Percentiles rank a stretch among this genome's conserved stretches.
phyloP scores from a whole-genome alignment of 2,329 filamentous ascomycete genomes.

The Trichoderma sp. region DNA sequence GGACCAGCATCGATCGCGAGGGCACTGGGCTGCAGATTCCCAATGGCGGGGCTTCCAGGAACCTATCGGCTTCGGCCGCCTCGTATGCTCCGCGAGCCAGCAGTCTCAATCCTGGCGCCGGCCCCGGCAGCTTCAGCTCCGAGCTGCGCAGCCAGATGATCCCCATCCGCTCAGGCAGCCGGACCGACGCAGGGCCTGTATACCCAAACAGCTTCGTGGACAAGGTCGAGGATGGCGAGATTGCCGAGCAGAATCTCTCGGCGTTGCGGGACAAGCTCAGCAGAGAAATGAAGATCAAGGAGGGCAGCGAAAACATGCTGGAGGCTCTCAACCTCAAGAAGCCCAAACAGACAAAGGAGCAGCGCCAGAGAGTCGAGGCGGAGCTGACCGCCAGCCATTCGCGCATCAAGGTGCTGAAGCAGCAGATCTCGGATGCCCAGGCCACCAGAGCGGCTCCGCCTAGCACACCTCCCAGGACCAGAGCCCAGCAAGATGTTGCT shows the following conservation, averaged over 20 bases:
- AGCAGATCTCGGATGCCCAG: constrained; percentile 62
- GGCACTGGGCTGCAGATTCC: constrained; percentile 51
- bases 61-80: constrained; percentile 54
- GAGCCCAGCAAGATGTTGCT: constrained; percentile 48
- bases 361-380: constrained; percentile 75
- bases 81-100: constrained; percentile 67
- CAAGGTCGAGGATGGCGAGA: constrained; percentile 65
- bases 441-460: constrained; percentile 49
- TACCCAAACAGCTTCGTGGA: constrained; percentile 49
- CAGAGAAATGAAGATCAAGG: constrained; percentile 96
- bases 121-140: constrained; percentile 84
- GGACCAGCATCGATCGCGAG: constrained; percentile 58
- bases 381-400: constrained; percentile 88
- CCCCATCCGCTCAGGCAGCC: constrained; percentile 39
- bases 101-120: constrained; percentile 69
- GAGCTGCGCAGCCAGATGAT: constrained; percentile 74
- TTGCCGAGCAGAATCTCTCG: constrained; percentile 72
- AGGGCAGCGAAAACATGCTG: constrained; percentile 95
- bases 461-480: constrained; percentile 53
- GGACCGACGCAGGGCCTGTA: constrained; percentile 38
- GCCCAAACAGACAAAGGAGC: constrained; percentile 90
- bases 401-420: constrained; percentile 62
- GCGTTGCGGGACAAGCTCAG: constrained; percentile 81
- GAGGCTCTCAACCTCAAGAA: constrained; percentile 95
- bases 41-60: constrained; percentile 48